Base-by-base conservation (phyloP, 768 basidiomycete genomes). In the Tricholoma sp. region DNA sequence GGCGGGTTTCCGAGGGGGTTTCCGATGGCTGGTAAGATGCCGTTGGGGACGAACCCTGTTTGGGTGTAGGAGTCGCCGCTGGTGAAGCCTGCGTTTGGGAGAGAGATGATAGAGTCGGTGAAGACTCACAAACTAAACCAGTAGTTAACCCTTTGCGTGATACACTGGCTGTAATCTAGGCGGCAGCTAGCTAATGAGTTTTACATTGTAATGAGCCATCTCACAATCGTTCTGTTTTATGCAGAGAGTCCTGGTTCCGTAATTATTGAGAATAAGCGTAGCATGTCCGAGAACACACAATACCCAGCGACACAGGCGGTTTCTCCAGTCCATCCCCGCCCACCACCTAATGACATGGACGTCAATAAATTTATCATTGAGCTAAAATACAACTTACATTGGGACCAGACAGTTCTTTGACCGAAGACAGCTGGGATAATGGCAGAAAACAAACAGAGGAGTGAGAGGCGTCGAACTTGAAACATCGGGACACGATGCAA, bases 41-140 rank as follows among this genome's bases (percentile, higher is more conserved):
- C 69, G 37, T 63, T 70, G 54, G 72, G 56, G 47, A 66, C 63
- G 66, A 84, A 84, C 16, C 78, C 79, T 0, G 83, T 85, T 65
- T 82, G 79, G 2, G 81, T 80, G 69, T 83, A 84, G 1, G 82
- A 83, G 62, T 83, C 82, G 8, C 83, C 83, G 60, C 82, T 83
- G 37, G 0, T 47, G 11, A 19, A 34, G 34, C 43, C 21, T 19
- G 39, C 9, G 32, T 27, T 37, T 24, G 1, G 32, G 27, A 11
- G 10, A 16, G 18, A 27, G 31, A 12, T 24, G 19, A 11, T 21
- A 56, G 29, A 32, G 24, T 27, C 10, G 52, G 27, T 34, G 14
- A 39, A 31, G 10, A 31, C 78, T 57, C 61, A 83, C 80, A 83
- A 84, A 67, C 78, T 79, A 64, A 84, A 84, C 82, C 82, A 83